Conservation (phyloP, 306 rosid genomes). For the Sindora glabra region DNA sequence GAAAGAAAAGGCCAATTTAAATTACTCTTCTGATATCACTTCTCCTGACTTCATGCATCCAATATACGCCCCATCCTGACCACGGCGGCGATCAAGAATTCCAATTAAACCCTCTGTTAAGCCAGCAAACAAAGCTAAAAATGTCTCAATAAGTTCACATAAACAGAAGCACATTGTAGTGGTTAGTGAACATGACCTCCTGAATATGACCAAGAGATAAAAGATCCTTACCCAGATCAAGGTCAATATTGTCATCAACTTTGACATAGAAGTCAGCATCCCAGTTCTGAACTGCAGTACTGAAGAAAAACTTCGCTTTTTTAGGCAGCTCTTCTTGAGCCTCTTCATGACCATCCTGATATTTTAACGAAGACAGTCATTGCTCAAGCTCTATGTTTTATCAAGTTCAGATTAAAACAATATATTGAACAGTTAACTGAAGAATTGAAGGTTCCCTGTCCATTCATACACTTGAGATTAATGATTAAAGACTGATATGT, state of each 20-base stretch:
- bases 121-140: conserved; percentile 18
- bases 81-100: conserved; percentile 89
- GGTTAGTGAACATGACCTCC: conserved; percentile 7
- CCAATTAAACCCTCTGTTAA: conserved; percentile 75
- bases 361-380: conserved; percentile 22
- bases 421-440: neutral
- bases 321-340: conserved; percentile 94
- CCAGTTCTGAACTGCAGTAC: conserved; percentile 93
- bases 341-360: conserved; percentile 96
- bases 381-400: conserved; percentile 13
- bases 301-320: conserved; percentile 80
- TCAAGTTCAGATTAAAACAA: too few relatives aligned
- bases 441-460: conserved; percentile 3
- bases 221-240: conserved; percentile 70
- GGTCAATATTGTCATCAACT: conserved; percentile 75
- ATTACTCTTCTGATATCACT: conserved; percentile 85
- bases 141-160: conserved; percentile 13
- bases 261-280: conserved; percentile 93
- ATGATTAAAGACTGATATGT: too few relatives aligned
- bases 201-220: neutral
- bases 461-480: too few relatives aligned
- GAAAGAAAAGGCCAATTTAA: conserved; percentile 14
- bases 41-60: conserved; percentile 99
- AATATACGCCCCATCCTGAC: conserved; percentile 77
- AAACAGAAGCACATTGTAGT: neutral